phyloP scores from a whole-genome alignment of 2,329 filamentous ascomycete species.

The Hysterium pulicare region DNA sequence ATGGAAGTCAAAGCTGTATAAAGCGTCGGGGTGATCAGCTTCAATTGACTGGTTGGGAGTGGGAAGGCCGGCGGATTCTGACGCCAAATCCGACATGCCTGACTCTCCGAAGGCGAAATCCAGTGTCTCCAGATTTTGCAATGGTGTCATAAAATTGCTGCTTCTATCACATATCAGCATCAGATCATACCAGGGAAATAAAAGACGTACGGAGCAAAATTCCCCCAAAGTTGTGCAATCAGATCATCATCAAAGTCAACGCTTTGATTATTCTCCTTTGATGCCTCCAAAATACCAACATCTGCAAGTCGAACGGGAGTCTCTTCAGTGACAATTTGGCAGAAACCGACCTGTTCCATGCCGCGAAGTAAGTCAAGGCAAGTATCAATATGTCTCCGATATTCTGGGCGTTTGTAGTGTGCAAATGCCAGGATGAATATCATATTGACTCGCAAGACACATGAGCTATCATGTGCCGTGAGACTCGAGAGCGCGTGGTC shows the following conservation, averaged over 20 bases:
- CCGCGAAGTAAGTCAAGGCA: slow-evolving; percentile 18
- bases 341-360: slow-evolving; percentile 35
- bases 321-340: slow-evolving; percentile 32
- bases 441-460: slow-evolving; percentile 30
- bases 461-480: slow-evolving; percentile 35
- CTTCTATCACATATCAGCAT: neutral
- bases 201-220: slow-evolving; percentile 27
- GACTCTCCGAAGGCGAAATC: slow-evolving; percentile 31
- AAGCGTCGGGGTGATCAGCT: slow-evolving; percentile 24
- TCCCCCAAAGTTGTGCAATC: slow-evolving; percentile 30
- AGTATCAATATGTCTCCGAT: slow-evolving; percentile 25
- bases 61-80: slow-evolving; percentile 23
- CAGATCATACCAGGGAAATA: neutral
- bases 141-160: slow-evolving; percentile 30
- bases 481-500: slow-evolving; percentile 27
- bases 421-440: slow-evolving; percentile 35
- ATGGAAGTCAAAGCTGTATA: slow-evolving; percentile 14
- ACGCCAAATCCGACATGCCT: slow-evolving; percentile 26
- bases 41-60: slow-evolving; percentile 28
- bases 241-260: slow-evolving; percentile 26
- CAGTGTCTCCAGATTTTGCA: slow-evolving; percentile 32
- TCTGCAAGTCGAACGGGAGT: slow-evolving; percentile 29
- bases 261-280: slow-evolving; percentile 9
- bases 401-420: slow-evolving; percentile 25
- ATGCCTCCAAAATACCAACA: slow-evolving; percentile 21